phyloP scores from a whole-genome alignment of 202 grass and related monocot species.

The Cymbopogon flexuosus region DNA sequence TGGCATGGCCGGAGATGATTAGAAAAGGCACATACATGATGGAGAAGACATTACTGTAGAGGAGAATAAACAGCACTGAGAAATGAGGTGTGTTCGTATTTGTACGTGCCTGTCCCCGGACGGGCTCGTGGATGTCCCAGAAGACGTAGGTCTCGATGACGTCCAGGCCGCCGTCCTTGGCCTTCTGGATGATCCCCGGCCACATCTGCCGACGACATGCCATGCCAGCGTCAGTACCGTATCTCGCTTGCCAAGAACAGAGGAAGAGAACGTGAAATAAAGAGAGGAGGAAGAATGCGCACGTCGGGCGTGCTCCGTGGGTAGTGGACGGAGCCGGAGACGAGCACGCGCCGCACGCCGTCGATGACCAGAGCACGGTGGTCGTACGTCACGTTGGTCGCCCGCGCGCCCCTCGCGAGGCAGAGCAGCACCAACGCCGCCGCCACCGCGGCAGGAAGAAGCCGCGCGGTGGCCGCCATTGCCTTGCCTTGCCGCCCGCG shows the following conservation, averaged over 20 bases:
- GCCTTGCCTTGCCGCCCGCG: constrained; percentile 12
- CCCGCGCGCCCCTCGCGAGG: constrained; percentile 25
- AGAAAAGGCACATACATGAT: background rate
- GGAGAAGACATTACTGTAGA: background rate
- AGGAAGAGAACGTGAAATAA: background rate
- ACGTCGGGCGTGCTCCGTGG: constrained; percentile 96
- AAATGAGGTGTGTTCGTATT: background rate
- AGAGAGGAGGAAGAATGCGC: background rate
- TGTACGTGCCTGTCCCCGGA: constrained; percentile 61
- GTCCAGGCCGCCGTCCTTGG: constrained; percentile 96
- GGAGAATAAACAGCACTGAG: background rate
- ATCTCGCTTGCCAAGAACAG: constrained; percentile 11
- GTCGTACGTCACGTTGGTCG: constrained; percentile 80
- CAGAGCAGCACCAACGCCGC: constrained; percentile 18
- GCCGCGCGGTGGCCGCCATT: background rate
- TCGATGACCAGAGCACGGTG: constrained; percentile 83
- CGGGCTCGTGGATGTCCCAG: constrained; percentile 95
- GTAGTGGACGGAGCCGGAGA: constrained; percentile 97
- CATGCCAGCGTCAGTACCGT: background rate
- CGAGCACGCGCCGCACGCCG: constrained; percentile 76
- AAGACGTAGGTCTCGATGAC: constrained; percentile 92
- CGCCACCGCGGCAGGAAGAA: constrained; percentile 9
- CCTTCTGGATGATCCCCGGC: constrained; percentile 87
- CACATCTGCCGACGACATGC: constrained; percentile 61
- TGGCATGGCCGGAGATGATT: background rate